Evolutionary conservation across 139 green algal genomes (phyloP), one percentile per base, ranked within the genome.

Genomic region (Micractinium sp.): DNA sequence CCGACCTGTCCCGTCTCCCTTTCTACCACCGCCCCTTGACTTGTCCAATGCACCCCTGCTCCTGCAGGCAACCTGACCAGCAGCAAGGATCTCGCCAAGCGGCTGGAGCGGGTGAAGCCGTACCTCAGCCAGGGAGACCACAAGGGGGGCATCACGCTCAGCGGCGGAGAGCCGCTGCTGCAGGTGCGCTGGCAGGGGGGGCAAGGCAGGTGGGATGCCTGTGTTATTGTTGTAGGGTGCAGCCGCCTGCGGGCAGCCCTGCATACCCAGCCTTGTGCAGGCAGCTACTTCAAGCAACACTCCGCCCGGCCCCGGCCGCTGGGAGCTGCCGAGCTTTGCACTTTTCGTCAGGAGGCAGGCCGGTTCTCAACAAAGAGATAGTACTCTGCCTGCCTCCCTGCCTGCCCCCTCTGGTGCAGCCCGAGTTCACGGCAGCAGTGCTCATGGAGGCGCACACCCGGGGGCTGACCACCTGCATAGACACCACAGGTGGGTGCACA

Each of bases 151-250:
- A 81, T 97, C 16, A 97, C 95, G 3, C 89, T 94, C 83, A 91
- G 73, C 9, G 95, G 95, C 12, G 95, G 95, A 23, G 95, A 97
- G 88, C 75, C 93, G 2, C 89, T 97, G 88, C 92, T 97, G 90
- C 78, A 84, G 78, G 78, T 39, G 78, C 47, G 78, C 7, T 25
- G 39, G 35, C 47, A 56, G 33, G 74, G 9, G n/a, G 74, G 74
- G 74, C 14, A 18, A 31, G 33, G 74, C 35, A 53, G 31, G 33
- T n/a, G n/a, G n/a, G n/a, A n/a, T n/a, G n/a, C n/a, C n/a, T n/a
- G n/a, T n/a, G n/a, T 36, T 3, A n/a, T 22, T 80, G 33, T 15
- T 73, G 14, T 73, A 9, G 63, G 63, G 2, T 73, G 63, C 63
- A 73, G 63, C 63, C 63, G 63, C 47, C 47, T 5, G 47, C 9